Percentiles rank a stretch among this genome's conserved stretches.
Conservation (phyloP, 768 basidiomycete species). For the Phanerochaete sordida region DNA sequence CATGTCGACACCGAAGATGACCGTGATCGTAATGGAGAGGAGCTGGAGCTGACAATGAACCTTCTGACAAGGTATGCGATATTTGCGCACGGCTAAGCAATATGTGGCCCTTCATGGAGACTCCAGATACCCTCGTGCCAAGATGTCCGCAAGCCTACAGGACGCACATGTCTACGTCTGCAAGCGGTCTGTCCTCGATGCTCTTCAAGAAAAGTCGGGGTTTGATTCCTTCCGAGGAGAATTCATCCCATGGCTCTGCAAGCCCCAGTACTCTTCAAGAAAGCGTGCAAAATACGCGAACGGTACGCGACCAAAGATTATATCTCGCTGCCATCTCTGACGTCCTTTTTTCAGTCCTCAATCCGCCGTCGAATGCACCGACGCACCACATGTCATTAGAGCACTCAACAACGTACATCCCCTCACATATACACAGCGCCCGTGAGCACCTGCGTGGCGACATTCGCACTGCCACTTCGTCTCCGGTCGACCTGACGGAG, state of each 20-base stretch:
- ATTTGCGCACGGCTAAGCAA: slow-evolving; percentile 9
- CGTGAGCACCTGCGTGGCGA: slow-evolving; percentile 18
- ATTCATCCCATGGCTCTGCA: slow-evolving; percentile 90
- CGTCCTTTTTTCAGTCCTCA: slow-evolving; percentile 36
- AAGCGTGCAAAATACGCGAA: slow-evolving; percentile 57
- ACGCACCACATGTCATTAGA: slow-evolving; percentile 50
- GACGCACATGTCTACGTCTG: slow-evolving; percentile 95
- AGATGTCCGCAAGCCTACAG: slow-evolving; percentile 61
- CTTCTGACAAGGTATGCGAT: slow-evolving; percentile 59
- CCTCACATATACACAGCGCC: slow-evolving; percentile 22
- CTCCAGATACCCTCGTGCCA: slow-evolving; percentile 68
- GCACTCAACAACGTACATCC: slow-evolving; percentile 52
- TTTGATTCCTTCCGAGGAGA: slow-evolving; percentile 87
- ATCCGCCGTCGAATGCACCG: slow-evolving; percentile 38
- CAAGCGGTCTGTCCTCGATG: slow-evolving; percentile 67
- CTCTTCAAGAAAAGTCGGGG: slow-evolving; percentile 61
- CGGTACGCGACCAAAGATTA: slow-evolving; percentile 33
- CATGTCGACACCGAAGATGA: slow-evolving; percentile 72
- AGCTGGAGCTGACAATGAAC: slow-evolving; percentile 72
- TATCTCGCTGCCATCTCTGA: background rate
- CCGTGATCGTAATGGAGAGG: slow-evolving; percentile 62
- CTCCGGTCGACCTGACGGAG: slow-evolving; percentile 36
- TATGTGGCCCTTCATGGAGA: background rate
- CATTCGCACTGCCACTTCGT: slow-evolving; percentile 38
- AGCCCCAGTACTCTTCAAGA: slow-evolving; percentile 69